These are phyloP conservation scores for Podaxis mareebaensis DNA, from an alignment of 768 basidiomycete genomes.

Conservation along the genomic window DNA sequence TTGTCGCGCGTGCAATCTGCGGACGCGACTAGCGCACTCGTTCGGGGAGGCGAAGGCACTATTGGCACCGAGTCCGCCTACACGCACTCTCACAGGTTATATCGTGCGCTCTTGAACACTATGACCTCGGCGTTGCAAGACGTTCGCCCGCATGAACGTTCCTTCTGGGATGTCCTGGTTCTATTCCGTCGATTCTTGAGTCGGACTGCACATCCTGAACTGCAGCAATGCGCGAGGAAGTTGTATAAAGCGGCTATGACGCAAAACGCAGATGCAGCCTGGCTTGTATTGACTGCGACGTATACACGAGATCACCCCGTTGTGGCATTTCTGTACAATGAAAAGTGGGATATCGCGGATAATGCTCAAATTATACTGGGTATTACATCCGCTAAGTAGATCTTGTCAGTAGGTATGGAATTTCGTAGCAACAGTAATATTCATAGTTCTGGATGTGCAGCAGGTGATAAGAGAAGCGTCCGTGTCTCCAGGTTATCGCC, in stretches of 20 bases:
- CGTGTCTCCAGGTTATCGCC: constrained; percentile 22
- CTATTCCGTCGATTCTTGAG: constrained; percentile 79
- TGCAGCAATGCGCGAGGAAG: constrained; percentile 64
- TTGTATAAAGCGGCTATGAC: constrained; percentile 62
- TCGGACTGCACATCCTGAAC: constrained; percentile 63
- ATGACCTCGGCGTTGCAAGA: constrained; percentile 65
- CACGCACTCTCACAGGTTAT: constrained; percentile 78
- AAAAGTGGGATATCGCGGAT: constrained; percentile 62
- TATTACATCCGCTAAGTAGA: constrained; percentile 14
- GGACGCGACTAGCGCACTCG: constrained; percentile 68
- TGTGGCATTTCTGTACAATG: constrained; percentile 51
- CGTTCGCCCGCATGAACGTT: constrained; percentile 69
- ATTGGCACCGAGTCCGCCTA: constrained; percentile 72
- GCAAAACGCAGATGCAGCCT: constrained; percentile 80
- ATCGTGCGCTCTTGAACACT: constrained; percentile 73
- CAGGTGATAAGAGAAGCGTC: constrained; percentile 9
- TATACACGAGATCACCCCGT: constrained; percentile 39
- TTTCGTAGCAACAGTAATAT: no score
- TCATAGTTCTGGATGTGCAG: neutral
- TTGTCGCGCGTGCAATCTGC: constrained; percentile 59
- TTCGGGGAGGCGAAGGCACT: constrained; percentile 48
- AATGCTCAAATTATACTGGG: constrained; percentile 41
- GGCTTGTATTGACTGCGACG: constrained; percentile 72
- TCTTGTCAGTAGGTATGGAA: neutral
- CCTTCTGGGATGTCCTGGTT: constrained; percentile 81